Conservation (phyloP, 2,329 filamentous ascomycete genomes). For the Aspergillus neoniger region DNA sequence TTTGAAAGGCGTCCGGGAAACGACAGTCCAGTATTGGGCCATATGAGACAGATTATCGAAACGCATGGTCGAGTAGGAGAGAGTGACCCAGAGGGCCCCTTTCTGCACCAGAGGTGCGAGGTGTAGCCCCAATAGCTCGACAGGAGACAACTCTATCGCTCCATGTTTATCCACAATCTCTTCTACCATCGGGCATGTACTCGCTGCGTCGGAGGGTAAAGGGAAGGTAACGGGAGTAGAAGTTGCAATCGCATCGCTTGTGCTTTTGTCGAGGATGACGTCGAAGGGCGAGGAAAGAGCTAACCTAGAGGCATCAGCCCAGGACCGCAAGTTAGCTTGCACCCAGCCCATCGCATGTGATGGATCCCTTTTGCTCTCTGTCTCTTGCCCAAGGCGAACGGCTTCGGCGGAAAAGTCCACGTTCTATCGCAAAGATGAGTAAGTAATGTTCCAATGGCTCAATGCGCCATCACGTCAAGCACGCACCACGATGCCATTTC, state of each 20-base stretch:
- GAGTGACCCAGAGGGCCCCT: conserved; percentile 33
- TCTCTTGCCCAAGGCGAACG: conserved; percentile 34
- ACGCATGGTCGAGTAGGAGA: conserved; percentile 39
- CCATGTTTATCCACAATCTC: conserved; percentile 16
- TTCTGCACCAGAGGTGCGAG: conserved; percentile 31
- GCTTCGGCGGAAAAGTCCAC: conserved; percentile 42
- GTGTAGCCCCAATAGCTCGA: conserved; percentile 39
- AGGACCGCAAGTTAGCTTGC: conserved; percentile 33
- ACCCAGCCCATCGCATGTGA: conserved; percentile 36
- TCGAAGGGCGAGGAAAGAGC: conserved; percentile 33
- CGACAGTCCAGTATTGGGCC: conserved; percentile 29
- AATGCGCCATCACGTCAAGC: not conserved
- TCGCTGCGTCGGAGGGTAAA: conserved; percentile 9
- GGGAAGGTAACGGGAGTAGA: conserved; percentile 20
- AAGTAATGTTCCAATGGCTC: not conserved
- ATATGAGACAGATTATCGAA: conserved; percentile 33
- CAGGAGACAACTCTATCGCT: conserved; percentile 29
- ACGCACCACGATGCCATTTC: conserved; percentile 37
- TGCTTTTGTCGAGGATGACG: conserved; percentile 40
- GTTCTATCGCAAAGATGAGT: conserved; percentile 27
- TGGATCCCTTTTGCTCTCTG: conserved; percentile 22
- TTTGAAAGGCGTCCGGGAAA: conserved; percentile 33
- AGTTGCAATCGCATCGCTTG: conserved; percentile 41
- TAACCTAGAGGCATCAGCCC: conserved; percentile 32
- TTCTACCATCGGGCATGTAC: conserved; percentile 26